Percentiles rank a stretch among this genome's conserved stretches.
phyloP scores from a whole-genome alignment of 2,329 filamentous ascomycete genomes.

The Ascochyta fabae region DNA sequence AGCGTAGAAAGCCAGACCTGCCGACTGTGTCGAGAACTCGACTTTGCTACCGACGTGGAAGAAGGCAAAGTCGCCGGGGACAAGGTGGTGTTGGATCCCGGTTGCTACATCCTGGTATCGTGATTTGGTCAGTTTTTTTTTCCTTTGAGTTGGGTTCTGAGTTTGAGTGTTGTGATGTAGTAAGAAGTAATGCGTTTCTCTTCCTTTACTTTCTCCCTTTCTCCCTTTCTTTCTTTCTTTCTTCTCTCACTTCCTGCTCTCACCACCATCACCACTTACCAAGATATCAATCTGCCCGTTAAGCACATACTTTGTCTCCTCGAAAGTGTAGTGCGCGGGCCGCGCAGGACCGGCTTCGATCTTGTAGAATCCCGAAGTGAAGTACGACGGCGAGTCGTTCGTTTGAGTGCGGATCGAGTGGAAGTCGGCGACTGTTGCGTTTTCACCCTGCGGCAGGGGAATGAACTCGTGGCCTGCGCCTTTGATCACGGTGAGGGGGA shows the following conservation, averaged over 20 bases:
- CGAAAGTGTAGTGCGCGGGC: constrained; percentile 25
- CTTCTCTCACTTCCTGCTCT: not conserved
- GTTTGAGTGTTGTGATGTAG: no score
- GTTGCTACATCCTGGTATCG: constrained; percentile 18
- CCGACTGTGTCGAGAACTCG: constrained; percentile 26
- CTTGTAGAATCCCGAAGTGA: constrained; percentile 33
- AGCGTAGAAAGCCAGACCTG: constrained; percentile 28
- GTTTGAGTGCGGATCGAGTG: constrained; percentile 29
- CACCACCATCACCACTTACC: not conserved
- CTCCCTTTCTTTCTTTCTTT: no score
- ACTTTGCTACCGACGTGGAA: constrained; percentile 29
- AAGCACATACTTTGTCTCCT: constrained; percentile 29
- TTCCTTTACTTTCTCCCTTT: no score
- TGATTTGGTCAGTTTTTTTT: no score
- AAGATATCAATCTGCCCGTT: constrained; percentile 28
- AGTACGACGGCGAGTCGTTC: constrained; percentile 16
- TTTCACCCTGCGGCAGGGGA: constrained; percentile 22
- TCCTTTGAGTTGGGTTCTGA: no score
- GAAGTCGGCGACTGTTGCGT: constrained; percentile 31
- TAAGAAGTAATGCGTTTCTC: no score
- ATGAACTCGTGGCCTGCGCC: constrained; percentile 31
- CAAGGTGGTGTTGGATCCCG: constrained; percentile 26
- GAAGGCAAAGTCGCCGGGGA: constrained; percentile 30
- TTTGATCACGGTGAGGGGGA: constrained; percentile 31
- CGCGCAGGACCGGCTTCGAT: constrained; percentile 24